Evolutionary conservation across 306 rosid genomes (phyloP).

Genomic region (Cucurbita ficifolia): DNA sequence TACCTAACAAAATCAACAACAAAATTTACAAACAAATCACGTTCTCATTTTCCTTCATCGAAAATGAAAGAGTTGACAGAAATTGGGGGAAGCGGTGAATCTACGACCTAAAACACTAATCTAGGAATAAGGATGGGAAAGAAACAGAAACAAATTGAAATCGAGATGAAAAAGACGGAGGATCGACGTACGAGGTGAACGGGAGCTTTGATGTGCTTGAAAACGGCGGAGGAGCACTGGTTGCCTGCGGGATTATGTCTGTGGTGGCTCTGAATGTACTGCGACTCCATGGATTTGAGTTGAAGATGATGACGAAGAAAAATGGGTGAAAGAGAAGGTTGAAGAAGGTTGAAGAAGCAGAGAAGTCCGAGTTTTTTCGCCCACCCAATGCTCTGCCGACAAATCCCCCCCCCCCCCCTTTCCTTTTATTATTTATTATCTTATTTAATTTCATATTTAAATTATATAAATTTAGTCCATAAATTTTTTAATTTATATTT

Average conservation of each 20-base stretch:
- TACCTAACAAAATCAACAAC: conserved; percentile 22
- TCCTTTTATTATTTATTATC: neutral
- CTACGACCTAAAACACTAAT: neutral
- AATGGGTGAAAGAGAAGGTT: neutral
- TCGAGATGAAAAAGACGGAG: neutral
- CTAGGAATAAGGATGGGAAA: neutral
- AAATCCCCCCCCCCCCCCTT: neutral
- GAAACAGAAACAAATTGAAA: neutral
- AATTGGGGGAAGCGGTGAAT: neutral
- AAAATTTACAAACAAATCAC: neutral
- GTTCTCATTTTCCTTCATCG: neutral
- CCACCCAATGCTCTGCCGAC: neutral
- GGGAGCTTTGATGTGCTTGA: conserved; percentile 79
- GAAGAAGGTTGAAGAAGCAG: neutral
- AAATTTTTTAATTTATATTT: too few relatives aligned
- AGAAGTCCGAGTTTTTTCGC: neutral
- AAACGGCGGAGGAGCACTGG: conserved; percentile 87
- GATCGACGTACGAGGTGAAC: conserved; percentile 50
- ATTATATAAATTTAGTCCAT: too few relatives aligned
- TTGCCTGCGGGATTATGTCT: conserved; percentile 49
- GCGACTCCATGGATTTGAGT: conserved; percentile 39
- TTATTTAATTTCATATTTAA: too few relatives aligned
- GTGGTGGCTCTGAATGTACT: conserved; percentile 79
- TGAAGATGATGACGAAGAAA: neutral
- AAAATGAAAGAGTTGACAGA: neutral